These are phyloP conservation scores for Coemansia sp. DNA, from an alignment of 192 early-diverging fungal species.

Conservation along the genomic window DNA sequence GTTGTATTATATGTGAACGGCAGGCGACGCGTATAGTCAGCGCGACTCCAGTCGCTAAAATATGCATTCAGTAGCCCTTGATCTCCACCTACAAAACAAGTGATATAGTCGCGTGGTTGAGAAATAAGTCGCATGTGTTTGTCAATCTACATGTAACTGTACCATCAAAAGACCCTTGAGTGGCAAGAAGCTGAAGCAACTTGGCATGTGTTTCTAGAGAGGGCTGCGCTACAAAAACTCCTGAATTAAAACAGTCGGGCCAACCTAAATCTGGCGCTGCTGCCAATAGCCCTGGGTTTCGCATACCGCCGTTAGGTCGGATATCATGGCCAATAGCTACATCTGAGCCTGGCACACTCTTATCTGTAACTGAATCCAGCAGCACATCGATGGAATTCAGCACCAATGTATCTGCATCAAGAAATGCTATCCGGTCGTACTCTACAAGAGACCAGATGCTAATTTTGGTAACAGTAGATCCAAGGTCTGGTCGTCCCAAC, in stretches of 20 bases:
- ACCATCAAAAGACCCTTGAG: conserved; percentile 79
- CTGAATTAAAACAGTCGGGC: conserved; percentile 98
- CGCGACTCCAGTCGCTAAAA: conserved; percentile 74
- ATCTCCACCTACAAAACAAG: conserved; percentile 67
- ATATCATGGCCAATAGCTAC: conserved; percentile 14
- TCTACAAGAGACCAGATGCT: conserved; percentile 75
- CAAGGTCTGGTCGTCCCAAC: conserved; percentile 85
- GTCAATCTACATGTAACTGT: conserved; percentile 12
- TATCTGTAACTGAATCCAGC: conserved; percentile 56
- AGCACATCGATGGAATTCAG: conserved; percentile 75
- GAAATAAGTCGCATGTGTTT: not conserved
- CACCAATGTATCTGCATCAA: conserved; percentile 87
- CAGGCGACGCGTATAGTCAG: conserved; percentile 60
- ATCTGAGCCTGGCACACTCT: not conserved
- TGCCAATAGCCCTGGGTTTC: conserved; percentile 60
- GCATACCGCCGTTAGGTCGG: conserved; percentile 51
- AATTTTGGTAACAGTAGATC: conserved; percentile 85
- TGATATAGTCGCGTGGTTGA: not conserved
- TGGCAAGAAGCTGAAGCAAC: conserved; percentile 40
- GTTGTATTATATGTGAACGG: conserved; percentile 82
- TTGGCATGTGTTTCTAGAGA: conserved; percentile 49
- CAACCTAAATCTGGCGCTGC: conserved; percentile 92
- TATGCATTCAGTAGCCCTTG: conserved; percentile 89
- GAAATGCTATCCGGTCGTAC: conserved; percentile 71
- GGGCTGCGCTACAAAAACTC: conserved; percentile 62